Evolutionary conservation across 2,329 filamentous ascomycete species (phyloP).

Genomic region (Sclerotiophoma versabilis): DNA sequence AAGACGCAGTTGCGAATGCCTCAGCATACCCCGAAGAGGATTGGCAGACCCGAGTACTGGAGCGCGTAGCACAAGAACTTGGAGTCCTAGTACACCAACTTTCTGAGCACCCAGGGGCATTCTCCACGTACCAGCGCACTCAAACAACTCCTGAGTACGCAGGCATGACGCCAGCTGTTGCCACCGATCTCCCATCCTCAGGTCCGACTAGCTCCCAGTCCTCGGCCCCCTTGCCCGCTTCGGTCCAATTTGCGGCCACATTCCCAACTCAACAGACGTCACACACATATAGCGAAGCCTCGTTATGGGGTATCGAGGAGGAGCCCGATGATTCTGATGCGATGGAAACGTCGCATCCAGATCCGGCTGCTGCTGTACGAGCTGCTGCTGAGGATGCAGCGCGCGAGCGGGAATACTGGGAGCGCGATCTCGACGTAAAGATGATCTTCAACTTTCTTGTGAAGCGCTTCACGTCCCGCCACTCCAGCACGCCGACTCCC

Average conservation of each 20-base stretch:
- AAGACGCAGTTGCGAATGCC: slow-evolving; percentile 35
- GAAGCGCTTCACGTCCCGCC: slow-evolving; percentile 47
- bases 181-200: slow-evolving; percentile 35
- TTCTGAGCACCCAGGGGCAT: slow-evolving; percentile 86
- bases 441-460: slow-evolving; percentile 79
- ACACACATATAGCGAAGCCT: slow-evolving; percentile 58
- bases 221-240: slow-evolving; percentile 35
- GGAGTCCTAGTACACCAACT: slow-evolving; percentile 83
- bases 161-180: slow-evolving; percentile 65
- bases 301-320: slow-evolving; percentile 72
- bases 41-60: slow-evolving; percentile 81
- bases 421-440: slow-evolving; percentile 86
- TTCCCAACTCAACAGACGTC: slow-evolving; percentile 43
- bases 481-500: slow-evolving; percentile 37
- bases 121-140: slow-evolving; percentile 77
- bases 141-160: slow-evolving; percentile 72
- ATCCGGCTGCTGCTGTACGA: slow-evolving; percentile 21
- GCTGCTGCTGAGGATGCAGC: slow-evolving; percentile 43
- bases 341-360: slow-evolving; percentile 55
- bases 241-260: slow-evolving; percentile 60
- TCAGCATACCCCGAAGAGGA: slow-evolving; percentile 47
- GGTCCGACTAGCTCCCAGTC: slow-evolving; percentile 38
- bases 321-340: slow-evolving; percentile 54
- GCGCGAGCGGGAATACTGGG: slow-evolving; percentile 80
- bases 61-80: slow-evolving; percentile 85